Evolutionary conservation across 1,284 basidiomycete species (phyloP).

Genomic region (Cerrena zonata): DNA sequence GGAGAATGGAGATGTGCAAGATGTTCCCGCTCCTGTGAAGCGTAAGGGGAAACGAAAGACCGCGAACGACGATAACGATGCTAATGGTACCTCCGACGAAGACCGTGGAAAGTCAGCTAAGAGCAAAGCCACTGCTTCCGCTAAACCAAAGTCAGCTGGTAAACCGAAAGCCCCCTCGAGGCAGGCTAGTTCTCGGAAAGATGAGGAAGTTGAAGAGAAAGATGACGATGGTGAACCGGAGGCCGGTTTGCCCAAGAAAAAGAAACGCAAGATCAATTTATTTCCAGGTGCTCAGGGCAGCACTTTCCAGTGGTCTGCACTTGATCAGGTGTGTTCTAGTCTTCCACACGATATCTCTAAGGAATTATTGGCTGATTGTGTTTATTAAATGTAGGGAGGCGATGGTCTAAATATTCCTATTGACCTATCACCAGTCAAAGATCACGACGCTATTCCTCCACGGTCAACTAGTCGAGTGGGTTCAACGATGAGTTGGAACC

Average conservation of each 20-base stretch:
- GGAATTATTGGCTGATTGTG: background rate
- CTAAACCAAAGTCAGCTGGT: background rate
- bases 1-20: background rate
- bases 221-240: slow-evolving; percentile 1
- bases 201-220: background rate
- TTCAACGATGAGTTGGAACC: background rate
- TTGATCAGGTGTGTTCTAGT: slow-evolving; percentile 2
- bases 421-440: slow-evolving; percentile 8
- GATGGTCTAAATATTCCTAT: slow-evolving; percentile 8
- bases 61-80: background rate
- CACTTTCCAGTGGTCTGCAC: slow-evolving; percentile 4
- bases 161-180: background rate
- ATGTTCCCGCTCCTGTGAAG: background rate
- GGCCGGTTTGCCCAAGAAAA: slow-evolving; percentile 1
- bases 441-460: slow-evolving; percentile 7
- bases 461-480: slow-evolving; percentile 7
- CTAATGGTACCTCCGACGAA: background rate
- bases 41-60: slow-evolving; percentile 1
- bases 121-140: background rate
- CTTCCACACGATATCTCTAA: background rate
- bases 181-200: background rate
- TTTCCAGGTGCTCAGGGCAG: slow-evolving; percentile 5
- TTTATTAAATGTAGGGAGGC: background rate
- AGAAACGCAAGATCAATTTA: slow-evolving; percentile 9
- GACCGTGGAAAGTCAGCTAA: background rate